Conservation (phyloP, 78 protist genomes). For the Chrysochromulina parva region DNA sequence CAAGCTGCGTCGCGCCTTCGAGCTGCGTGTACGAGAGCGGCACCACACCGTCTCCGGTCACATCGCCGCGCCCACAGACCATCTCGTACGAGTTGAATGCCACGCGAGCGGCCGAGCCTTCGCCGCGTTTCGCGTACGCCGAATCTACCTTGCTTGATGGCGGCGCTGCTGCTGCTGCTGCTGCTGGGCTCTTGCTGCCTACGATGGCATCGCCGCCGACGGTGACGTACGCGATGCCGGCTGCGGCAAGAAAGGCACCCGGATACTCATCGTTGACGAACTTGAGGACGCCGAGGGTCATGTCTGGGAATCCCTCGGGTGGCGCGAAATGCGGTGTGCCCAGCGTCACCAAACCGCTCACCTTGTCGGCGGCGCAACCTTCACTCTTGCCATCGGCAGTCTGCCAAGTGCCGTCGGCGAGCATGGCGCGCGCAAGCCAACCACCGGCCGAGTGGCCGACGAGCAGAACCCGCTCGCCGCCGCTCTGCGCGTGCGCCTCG, state of each 20-base stretch:
- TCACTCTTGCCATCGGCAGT: neutral
- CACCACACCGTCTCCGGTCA: neutral
- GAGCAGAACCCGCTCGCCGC: neutral
- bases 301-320: neutral
- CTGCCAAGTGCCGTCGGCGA: neutral
- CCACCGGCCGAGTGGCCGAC: constrained; percentile 19
- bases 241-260: neutral
- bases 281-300: neutral
- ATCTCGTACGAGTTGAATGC: neutral
- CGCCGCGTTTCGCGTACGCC: neutral
- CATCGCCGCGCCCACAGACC: neutral
- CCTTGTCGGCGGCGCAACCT: neutral
- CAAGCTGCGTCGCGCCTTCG: neutral
- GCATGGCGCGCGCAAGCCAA: neutral
- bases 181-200: neutral
- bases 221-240: neutral
- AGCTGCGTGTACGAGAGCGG: neutral
- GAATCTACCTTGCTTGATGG: neutral
- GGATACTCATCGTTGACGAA: neutral
- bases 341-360: neutral
- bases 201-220: neutral
- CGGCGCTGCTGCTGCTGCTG: no score
- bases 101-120: neutral
- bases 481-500: neutral
- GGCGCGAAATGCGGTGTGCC: constrained; percentile 7